Evolutionary conservation across 179 eudicot species (phyloP).

Genomic region (Amaranthus tricolor): DNA sequence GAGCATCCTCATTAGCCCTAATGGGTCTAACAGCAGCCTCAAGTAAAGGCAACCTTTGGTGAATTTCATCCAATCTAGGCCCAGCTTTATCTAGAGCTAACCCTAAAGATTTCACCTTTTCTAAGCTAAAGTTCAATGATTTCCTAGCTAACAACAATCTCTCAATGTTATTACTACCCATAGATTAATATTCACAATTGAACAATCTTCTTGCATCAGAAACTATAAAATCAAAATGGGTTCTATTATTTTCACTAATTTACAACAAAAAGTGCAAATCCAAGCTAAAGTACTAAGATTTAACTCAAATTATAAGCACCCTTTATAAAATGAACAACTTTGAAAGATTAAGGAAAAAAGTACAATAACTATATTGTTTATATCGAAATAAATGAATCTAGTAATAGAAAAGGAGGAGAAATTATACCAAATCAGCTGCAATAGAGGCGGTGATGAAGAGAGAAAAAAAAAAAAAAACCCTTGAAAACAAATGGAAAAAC

Average conservation of each 20-base stretch:
- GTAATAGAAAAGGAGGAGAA: background rate
- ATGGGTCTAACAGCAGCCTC: slow-evolving; percentile 89
- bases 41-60: slow-evolving; percentile 67
- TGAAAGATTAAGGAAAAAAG: slow-evolving; percentile 3
- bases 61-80: slow-evolving; percentile 78
- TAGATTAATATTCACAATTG: slow-evolving; percentile 23
- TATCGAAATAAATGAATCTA: slow-evolving; percentile 17
- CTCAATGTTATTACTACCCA: slow-evolving; percentile 35
- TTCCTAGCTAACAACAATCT: slow-evolving; percentile 53
- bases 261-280: slow-evolving; percentile 1
- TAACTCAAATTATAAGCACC: slow-evolving; percentile 14
- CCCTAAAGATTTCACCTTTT: slow-evolving; percentile 61
- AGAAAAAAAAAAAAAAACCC: background rate
- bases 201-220: slow-evolving; percentile 31
- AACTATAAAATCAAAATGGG: slow-evolving; percentile 22
- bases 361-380: slow-evolving; percentile 4
- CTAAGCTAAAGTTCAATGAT: slow-evolving; percentile 51
- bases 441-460: slow-evolving; percentile 14
- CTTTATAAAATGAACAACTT: background rate
- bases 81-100: slow-evolving; percentile 52
- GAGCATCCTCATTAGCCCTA: slow-evolving; percentile 76
- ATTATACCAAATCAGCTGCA: slow-evolving; percentile 12
- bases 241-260: background rate
- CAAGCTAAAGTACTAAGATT: slow-evolving; percentile 14
- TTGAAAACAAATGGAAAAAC: slow-evolving; percentile 17